These are phyloP conservation scores for Cicer judaicum DNA, from an alignment of 306 rosid species.

Conservation along the genomic window DNA sequence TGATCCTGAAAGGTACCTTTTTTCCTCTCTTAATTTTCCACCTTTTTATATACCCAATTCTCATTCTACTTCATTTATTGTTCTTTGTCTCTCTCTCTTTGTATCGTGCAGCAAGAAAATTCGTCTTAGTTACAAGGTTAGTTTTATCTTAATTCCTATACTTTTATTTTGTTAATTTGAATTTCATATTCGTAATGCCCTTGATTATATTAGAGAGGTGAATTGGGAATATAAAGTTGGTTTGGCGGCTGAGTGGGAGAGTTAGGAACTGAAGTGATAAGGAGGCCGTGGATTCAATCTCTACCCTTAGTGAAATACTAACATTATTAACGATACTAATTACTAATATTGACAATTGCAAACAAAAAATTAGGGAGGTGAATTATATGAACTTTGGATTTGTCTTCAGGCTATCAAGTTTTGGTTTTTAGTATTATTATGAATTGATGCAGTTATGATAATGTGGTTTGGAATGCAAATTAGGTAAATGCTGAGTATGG, in stretches of 20 bases:
- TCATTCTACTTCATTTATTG: not conserved
- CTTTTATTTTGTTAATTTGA: not conserved
- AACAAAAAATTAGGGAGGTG: not conserved
- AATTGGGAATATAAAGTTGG: too few relatives aligned
- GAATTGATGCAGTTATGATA: not conserved
- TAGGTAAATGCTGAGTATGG: slow-evolving; percentile 78
- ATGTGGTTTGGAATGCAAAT: slow-evolving; percentile 31
- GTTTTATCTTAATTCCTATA: slow-evolving; percentile 33
- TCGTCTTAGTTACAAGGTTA: slow-evolving; percentile 82
- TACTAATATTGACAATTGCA: too few relatives aligned
- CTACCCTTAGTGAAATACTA: too few relatives aligned
- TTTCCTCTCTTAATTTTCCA: not conserved
- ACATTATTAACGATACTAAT: too few relatives aligned
- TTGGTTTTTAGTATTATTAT: not conserved
- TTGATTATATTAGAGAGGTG: not conserved
- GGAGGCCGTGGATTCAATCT: too few relatives aligned
- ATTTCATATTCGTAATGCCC: not conserved
- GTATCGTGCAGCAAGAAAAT: slow-evolving; percentile 63
- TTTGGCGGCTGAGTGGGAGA: too few relatives aligned
- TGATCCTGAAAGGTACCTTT: slow-evolving; percentile 63
- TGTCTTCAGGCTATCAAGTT: not conserved
- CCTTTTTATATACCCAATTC: not conserved
- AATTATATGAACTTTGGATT: not conserved
- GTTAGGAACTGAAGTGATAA: too few relatives aligned
- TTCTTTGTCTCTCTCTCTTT: too few relatives aligned